phyloP scores from a whole-genome alignment of 441 rosid genomes.

The Mallotus japonicus region DNA sequence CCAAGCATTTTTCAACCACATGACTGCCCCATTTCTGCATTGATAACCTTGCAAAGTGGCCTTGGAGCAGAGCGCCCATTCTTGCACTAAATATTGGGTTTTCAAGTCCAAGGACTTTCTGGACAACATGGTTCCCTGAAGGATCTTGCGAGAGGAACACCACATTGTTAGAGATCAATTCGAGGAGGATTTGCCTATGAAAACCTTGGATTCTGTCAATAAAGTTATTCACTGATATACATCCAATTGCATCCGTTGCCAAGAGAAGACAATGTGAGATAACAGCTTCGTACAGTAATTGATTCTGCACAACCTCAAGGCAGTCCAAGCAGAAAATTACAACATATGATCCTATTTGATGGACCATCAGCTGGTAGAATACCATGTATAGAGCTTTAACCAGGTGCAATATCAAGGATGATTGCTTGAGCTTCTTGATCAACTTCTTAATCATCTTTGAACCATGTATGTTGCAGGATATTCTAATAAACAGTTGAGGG shows the following conservation, averaged over 20 bases:
- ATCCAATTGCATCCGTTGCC: constrained; percentile 29
- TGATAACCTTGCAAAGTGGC: constrained; percentile 28
- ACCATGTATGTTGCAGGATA: neutral
- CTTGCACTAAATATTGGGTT: constrained; percentile 7
- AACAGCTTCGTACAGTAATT: constrained; percentile 16
- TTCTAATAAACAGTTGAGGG: neutral
- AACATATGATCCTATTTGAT: constrained; percentile 18
- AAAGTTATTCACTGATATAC: constrained; percentile 27
- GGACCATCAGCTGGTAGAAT: constrained; percentile 26
- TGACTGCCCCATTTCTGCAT: constrained; percentile 30
- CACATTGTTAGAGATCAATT: constrained; percentile 6
- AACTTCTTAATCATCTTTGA: constrained; percentile 27
- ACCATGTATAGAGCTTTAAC: neutral
- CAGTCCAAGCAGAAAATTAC: constrained; percentile 20
- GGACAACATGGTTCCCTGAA: constrained; percentile 34
- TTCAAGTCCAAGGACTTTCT: constrained; percentile 27
- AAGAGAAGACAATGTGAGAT: constrained; percentile 13
- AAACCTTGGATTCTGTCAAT: constrained; percentile 24
- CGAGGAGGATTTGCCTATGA: constrained; percentile 14
- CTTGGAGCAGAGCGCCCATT: constrained; percentile 20
- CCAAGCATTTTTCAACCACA: constrained; percentile 34
- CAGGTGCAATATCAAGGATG: constrained; percentile 13
- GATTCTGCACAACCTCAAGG: neutral
- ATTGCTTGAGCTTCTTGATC: constrained; percentile 23
- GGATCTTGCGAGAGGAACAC: constrained; percentile 32